These are phyloP conservation scores for Annulohypoxylon moriforme DNA, from an alignment of 495 filamentous ascomycete genomes.

Conservation along the genomic window DNA sequence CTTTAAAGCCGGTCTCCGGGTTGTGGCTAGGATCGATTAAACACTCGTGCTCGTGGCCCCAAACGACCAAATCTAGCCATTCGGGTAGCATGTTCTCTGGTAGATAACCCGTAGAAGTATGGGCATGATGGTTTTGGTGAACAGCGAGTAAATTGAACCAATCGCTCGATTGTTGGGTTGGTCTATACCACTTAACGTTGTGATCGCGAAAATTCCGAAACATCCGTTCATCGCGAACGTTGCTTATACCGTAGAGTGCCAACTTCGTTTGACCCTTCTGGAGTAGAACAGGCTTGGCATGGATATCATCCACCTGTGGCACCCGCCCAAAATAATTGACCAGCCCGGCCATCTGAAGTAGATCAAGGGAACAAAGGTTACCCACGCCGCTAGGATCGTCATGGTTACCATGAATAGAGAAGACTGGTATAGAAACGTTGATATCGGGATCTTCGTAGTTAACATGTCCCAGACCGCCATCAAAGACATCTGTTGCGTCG, in stretches of 20 bases:
- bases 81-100: slow-evolving; percentile 94
- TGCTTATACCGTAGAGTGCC: slow-evolving; percentile 94
- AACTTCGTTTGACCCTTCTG: slow-evolving; percentile 96
- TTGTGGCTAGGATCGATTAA: slow-evolving; percentile 85
- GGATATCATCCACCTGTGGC: slow-evolving; percentile 90
- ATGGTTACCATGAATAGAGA: slow-evolving; percentile 98
- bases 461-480: slow-evolving; percentile 85
- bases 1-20: slow-evolving; percentile 87
- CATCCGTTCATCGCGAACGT: slow-evolving; percentile 94
- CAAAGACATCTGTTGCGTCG: slow-evolving; percentile 89
- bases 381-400: slow-evolving; percentile 97
- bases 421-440: slow-evolving; percentile 96
- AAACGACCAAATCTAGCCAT: slow-evolving; percentile 91
- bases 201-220: slow-evolving; percentile 93
- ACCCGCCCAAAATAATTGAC: slow-evolving; percentile 96
- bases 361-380: slow-evolving; percentile 86
- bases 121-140: slow-evolving; percentile 95
- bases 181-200: slow-evolving; percentile 92
- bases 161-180: slow-evolving; percentile 81
- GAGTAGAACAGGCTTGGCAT: slow-evolving; percentile 87
- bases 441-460: slow-evolving; percentile 99
- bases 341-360: slow-evolving; percentile 89
- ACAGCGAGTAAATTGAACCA: slow-evolving; percentile 98
- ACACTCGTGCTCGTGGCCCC: slow-evolving; percentile 99
- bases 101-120: slow-evolving; percentile 89